Percentiles rank a stretch among this genome's conserved stretches.
Conservation (phyloP, 164 flowering plant species). For the Piper longum region DNA sequence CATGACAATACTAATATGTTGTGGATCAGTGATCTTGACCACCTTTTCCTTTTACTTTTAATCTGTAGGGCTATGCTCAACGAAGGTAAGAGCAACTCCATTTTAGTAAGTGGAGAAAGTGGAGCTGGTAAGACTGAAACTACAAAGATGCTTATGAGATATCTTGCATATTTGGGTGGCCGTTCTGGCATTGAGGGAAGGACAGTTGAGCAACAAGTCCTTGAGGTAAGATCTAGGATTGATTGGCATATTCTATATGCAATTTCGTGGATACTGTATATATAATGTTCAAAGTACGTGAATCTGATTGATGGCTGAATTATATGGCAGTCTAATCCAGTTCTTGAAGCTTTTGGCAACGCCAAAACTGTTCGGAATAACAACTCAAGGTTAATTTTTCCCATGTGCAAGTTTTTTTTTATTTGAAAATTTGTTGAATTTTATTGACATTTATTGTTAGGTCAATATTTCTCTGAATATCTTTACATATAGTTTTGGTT, state of each 20-base stretch:
- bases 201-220: slow-evolving; percentile 98
- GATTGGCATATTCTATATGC: not conserved
- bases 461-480: not conserved
- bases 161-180: slow-evolving; percentile 94
- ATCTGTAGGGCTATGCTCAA: slow-evolving; percentile 81
- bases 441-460: not conserved
- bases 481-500: no score
- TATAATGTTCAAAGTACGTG: not conserved
- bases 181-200: slow-evolving; percentile 89
- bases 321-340: slow-evolving; percentile 64
- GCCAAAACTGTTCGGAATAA: slow-evolving; percentile 78
- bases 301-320: not conserved
- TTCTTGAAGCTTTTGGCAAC: slow-evolving; percentile 84
- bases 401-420: no score
- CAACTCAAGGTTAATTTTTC: slow-evolving; percentile 52
- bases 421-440: not conserved
- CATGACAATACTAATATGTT: not conserved
- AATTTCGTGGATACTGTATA: no score
- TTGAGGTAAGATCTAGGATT: slow-evolving; percentile 50
- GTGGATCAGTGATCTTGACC: not conserved
- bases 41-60: slow-evolving; percentile 5
- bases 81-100: slow-evolving; percentile 96
- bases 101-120: slow-evolving; percentile 99
- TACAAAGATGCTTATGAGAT: slow-evolving; percentile 97
- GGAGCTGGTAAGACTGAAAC: slow-evolving; percentile 99